Percentiles rank a stretch among this genome's conserved stretches.
These are phyloP conservation scores for Kodamaea lidongshanica DNA, from an alignment of 805 yeast species.

Conservation along the genomic window DNA sequence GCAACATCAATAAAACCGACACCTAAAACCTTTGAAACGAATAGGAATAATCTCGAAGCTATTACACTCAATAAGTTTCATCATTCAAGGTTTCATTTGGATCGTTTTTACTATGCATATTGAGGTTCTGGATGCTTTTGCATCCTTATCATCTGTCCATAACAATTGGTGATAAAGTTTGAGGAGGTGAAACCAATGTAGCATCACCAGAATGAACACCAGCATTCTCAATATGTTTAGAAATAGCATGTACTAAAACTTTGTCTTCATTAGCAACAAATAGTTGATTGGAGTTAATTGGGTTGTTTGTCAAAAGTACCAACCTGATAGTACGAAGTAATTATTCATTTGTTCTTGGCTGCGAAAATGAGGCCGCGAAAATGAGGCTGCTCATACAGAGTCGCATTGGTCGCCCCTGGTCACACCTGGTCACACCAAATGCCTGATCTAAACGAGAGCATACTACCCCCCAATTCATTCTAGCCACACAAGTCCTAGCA, in stretches of 20 bases:
- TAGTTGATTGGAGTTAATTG: too few species aligned
- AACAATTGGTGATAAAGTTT: slow-evolving; percentile 56
- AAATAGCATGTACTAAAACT: slow-evolving; percentile 88
- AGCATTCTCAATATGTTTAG: slow-evolving; percentile 97
- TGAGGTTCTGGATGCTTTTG: slow-evolving; percentile 88
- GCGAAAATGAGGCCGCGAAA: too few species aligned
- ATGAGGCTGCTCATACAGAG: too few species aligned
- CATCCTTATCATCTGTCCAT: slow-evolving; percentile 83
- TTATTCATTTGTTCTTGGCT: too few species aligned
- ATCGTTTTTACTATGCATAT: slow-evolving; percentile 89
- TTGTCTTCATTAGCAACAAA: slow-evolving; percentile 85
- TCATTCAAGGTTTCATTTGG: slow-evolving; percentile 51
- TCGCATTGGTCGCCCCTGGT: too few species aligned
- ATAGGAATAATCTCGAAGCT: slow-evolving; percentile 98
- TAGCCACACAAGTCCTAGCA: too few species aligned
- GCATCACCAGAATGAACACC: slow-evolving; percentile 99
- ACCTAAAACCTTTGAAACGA: slow-evolving; percentile 95
- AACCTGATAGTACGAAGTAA: too few species aligned
- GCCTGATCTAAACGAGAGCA: too few species aligned
- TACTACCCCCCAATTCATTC: too few species aligned
- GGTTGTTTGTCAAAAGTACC: too few species aligned
- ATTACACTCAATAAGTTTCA: slow-evolving; percentile 96
- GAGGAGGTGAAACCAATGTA: slow-evolving; percentile 90
- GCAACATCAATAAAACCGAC: slow-evolving; percentile 93
- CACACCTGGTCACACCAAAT: too few species aligned